phyloP scores from a whole-genome alignment of 371 early-diverging fungal species.

The Circinella umbellata region DNA sequence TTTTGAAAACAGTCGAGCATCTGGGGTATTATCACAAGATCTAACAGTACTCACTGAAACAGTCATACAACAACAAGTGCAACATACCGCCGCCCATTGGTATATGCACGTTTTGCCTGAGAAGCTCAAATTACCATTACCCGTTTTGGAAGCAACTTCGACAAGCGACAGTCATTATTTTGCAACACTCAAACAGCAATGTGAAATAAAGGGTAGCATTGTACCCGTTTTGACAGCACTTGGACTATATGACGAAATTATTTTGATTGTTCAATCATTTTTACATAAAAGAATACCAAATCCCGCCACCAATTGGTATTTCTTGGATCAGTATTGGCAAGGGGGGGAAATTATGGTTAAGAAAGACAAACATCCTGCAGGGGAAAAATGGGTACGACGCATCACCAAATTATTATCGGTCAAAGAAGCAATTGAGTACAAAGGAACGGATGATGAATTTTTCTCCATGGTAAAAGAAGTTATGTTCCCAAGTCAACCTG shows the following conservation, averaged over 20 bases:
- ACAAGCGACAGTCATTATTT: background rate
- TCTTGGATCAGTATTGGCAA: constrained; percentile 10
- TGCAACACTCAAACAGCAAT: background rate
- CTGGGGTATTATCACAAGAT: background rate
- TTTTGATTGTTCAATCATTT: constrained; percentile 9
- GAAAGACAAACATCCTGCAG: background rate
- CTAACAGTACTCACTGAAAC: constrained; percentile 5
- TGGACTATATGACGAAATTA: constrained; percentile 15
- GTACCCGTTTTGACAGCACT: constrained; percentile 10
- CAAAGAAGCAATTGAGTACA: constrained; percentile 23
- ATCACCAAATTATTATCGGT: constrained; percentile 27
- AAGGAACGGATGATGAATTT: constrained; percentile 33
- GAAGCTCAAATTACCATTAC: constrained; percentile 9
- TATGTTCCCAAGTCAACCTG: constrained; percentile 6
- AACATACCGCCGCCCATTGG: constrained; percentile 16
- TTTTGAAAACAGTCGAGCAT: constrained; percentile 8
- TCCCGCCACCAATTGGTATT: background rate
- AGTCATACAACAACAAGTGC: constrained; percentile 13
- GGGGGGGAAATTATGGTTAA: constrained; percentile 7
- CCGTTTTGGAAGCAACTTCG: constrained; percentile 6
- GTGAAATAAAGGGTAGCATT: background rate
- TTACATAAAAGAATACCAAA: constrained; percentile 4
- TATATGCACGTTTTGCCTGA: constrained; percentile 12
- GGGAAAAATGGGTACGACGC: constrained; percentile 26
- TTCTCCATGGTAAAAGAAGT: constrained; percentile 11